Percentiles rank a stretch among this genome's conserved stretches.
These are phyloP conservation scores for Pseudomonodictys pantanalensis DNA, from an alignment of 495 filamentous ascomycete genomes.

Conservation along the genomic window DNA sequence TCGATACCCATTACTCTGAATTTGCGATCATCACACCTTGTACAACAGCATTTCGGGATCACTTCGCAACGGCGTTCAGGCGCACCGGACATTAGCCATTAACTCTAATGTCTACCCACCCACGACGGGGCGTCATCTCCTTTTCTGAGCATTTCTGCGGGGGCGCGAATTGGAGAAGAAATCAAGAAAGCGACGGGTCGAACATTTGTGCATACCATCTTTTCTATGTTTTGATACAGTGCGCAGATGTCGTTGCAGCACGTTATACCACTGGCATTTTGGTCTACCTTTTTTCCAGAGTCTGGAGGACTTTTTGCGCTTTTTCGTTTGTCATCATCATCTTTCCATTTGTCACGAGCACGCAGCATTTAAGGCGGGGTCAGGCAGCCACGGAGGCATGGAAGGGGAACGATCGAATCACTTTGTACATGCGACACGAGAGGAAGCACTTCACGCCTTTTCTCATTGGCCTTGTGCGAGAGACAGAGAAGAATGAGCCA, in stretches of 20 bases:
- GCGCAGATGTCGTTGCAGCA: slow-evolving; percentile 3
- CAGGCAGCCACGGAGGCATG: not conserved
- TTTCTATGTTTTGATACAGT: slow-evolving; percentile 5
- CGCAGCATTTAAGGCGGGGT: slow-evolving; percentile 9
- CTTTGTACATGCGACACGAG: too few relatives aligned
- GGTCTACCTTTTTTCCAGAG: slow-evolving; percentile 16
- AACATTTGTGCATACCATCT: slow-evolving; percentile 8
- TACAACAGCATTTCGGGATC: slow-evolving; percentile 6
- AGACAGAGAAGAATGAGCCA: too few relatives aligned
- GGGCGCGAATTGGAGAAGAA: not conserved
- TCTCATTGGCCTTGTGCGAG: too few relatives aligned
- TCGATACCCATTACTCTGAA: not conserved
- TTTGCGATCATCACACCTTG: slow-evolving; percentile 11
- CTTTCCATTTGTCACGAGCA: slow-evolving; percentile 10
- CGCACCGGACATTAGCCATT: slow-evolving; percentile 6
- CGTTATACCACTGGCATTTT: slow-evolving; percentile 29
- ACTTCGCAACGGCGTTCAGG: slow-evolving; percentile 16
- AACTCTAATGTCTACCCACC: slow-evolving; percentile 24
- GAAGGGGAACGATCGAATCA: too few relatives aligned
- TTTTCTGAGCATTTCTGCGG: slow-evolving; percentile 15
- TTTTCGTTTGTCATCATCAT: not conserved
- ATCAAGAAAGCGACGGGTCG: too few relatives aligned
- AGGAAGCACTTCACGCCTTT: too few relatives aligned
- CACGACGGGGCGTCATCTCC: not conserved
- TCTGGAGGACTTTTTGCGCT: slow-evolving; percentile 18